These are phyloP conservation scores for Pseudocercospora ulei DNA, from an alignment of 2,329 filamentous ascomycete species.

Conservation along the genomic window DNA sequence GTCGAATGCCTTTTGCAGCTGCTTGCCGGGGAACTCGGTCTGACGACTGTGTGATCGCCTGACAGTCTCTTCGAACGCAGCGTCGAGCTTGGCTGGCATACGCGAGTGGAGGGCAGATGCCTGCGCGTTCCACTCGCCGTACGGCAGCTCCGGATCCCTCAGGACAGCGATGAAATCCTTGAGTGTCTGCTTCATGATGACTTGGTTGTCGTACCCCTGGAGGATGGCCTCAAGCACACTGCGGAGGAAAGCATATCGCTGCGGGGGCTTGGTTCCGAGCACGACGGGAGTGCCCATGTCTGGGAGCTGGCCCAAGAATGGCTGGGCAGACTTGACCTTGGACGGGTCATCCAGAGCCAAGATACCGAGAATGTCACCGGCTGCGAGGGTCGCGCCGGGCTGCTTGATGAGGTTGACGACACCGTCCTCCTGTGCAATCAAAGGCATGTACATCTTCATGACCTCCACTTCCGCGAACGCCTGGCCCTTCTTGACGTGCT, in stretches of 20 bases:
- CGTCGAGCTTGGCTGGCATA: conserved; percentile 89
- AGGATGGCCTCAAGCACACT: conserved; percentile 79
- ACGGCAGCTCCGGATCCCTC: conserved; percentile 79
- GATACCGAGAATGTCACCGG: conserved; percentile 97
- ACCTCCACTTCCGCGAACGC: conserved; percentile 96
- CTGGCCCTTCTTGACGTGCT: conserved; percentile 85
- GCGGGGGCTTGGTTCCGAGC: conserved; percentile 80
- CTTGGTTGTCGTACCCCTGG: conserved; percentile 89
- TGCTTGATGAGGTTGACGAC: conserved; percentile 98
- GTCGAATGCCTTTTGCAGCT: conserved; percentile 68
- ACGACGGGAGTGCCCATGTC: conserved; percentile 77
- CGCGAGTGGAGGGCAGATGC: conserved; percentile 93
- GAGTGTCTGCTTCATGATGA: conserved; percentile 81
- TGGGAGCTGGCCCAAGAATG: conserved; percentile 84
- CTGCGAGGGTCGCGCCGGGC: conserved; percentile 92
- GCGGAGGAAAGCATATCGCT: conserved; percentile 69
- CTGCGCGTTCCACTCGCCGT: conserved; percentile 91
- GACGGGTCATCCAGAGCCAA: conserved; percentile 88
- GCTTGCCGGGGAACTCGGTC: conserved; percentile 84
- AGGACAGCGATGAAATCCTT: conserved; percentile 86
- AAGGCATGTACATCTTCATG: conserved; percentile 99
- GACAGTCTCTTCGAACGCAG: conserved; percentile 70
- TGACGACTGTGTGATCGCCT: conserved; percentile 70
- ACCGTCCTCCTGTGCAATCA: conserved; percentile 89
- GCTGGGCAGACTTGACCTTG: conserved; percentile 90